These are phyloP conservation scores for Xylaria nigripes DNA, from an alignment of 495 filamentous ascomycete genomes.

Conservation along the genomic window DNA sequence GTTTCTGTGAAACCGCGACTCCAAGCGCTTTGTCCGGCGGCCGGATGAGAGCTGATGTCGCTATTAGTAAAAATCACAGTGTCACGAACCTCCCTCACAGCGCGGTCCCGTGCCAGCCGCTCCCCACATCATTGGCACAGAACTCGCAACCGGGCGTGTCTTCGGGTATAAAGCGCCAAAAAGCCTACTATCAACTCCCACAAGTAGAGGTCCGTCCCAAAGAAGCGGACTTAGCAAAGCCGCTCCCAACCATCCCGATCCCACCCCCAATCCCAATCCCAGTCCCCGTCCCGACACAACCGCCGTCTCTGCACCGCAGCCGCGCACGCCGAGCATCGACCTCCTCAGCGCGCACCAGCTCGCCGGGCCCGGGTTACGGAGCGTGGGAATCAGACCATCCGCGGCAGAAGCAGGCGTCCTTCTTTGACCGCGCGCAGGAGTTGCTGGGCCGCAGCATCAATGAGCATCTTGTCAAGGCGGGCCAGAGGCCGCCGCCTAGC, in stretches of 20 bases:
- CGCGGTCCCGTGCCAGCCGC: background rate
- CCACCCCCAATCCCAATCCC: background rate
- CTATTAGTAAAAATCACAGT: background rate
- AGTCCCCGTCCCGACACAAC: background rate
- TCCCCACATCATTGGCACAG: background rate
- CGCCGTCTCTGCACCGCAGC: background rate
- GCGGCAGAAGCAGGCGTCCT: conserved; percentile 2
- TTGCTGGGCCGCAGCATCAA: background rate
- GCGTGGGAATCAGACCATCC: conserved; percentile 7
- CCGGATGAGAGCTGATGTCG: background rate
- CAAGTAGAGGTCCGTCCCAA: background rate
- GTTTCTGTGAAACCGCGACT: background rate
- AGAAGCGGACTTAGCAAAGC: background rate
- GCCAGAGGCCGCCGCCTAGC: background rate
- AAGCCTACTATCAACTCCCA: background rate
- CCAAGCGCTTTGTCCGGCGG: background rate
- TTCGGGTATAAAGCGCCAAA: background rate
- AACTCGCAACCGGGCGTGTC: background rate
- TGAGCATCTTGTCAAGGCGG: conserved; percentile 3
- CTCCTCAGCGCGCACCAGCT: background rate
- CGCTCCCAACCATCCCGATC: background rate
- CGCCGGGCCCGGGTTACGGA: conserved; percentile 3
- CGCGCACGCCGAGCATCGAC: background rate
- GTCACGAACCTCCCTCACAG: background rate
- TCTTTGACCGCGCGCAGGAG: conserved; percentile 9